Evolutionary conservation across 164 flowering plant genomes (phyloP).

Genomic region (Berberis thunbergii): DNA sequence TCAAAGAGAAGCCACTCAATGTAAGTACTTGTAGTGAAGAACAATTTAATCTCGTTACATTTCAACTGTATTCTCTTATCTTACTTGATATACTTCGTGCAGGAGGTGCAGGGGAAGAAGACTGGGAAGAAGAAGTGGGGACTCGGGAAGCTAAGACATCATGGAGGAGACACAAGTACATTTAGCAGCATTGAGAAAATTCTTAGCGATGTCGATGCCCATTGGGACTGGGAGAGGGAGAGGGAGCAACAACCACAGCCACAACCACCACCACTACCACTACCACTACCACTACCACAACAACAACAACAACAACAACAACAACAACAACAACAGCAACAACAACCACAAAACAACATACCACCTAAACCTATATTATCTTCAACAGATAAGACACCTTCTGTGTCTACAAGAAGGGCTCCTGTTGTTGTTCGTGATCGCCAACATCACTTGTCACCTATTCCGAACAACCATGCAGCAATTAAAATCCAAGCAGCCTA

Average conservation of each 20-base stretch:
- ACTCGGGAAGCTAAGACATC: conserved; percentile 31
- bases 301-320: no score
- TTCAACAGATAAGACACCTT: conserved; percentile 20
- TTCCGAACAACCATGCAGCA: conserved; percentile 32
- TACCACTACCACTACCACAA: no score
- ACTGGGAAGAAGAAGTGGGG: conserved; percentile 47
- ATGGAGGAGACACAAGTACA: conserved; percentile 56
- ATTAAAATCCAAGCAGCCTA: conserved; percentile 82
- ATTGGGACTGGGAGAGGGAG: conserved; percentile 29
- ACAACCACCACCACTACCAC: no score
- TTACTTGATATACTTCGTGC: background rate
- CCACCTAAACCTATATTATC: background rate
- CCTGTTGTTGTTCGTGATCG: conserved; percentile 11
- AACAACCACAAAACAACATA: no score
- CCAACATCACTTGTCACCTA: background rate
- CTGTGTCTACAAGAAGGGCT: conserved; percentile 6
- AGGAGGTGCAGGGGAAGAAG: conserved; percentile 40
- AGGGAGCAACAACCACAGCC: conserved; percentile 3
- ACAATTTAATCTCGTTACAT: no score
- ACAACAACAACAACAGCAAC: no score
- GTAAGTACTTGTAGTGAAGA: conserved; percentile 26
- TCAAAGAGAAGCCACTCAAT: conserved; percentile 56
- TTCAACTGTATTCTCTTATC: background rate
- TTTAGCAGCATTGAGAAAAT: conserved; percentile 95
- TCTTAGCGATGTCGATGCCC: conserved; percentile 70